These are phyloP conservation scores for Kurtzmaniella fragi DNA, from an alignment of 805 yeast species.

Conservation along the genomic window DNA sequence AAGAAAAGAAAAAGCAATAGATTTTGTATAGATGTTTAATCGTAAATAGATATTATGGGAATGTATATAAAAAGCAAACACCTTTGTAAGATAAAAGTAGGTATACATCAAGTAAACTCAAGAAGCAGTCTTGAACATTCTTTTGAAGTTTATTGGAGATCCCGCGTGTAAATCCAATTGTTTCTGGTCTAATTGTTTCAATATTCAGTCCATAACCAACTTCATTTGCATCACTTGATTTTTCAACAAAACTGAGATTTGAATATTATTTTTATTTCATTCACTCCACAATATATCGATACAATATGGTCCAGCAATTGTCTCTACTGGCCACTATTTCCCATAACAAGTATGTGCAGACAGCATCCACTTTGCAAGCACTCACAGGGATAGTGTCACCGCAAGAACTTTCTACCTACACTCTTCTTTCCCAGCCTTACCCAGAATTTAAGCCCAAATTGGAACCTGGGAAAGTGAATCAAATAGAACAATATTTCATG, in stretches of 20 bases:
- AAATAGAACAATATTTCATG: slow-evolving; percentile 51
- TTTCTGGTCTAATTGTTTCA: no score
- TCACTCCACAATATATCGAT: not conserved
- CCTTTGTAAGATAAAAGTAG: no score
- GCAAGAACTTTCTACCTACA: slow-evolving; percentile 42
- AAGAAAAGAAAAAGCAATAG: slow-evolving; percentile 30
- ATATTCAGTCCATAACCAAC: no score
- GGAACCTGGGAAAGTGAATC: slow-evolving; percentile 52
- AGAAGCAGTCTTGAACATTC: no score
- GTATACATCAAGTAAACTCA: no score
- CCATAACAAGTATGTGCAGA: slow-evolving; percentile 34
- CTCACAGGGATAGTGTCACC: slow-evolving; percentile 47
- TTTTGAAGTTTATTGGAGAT: no score
- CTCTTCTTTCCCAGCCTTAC: slow-evolving; percentile 46
- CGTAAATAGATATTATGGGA: not conserved
- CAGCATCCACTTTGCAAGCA: slow-evolving; percentile 45
- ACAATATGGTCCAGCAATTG: slow-evolving; percentile 50
- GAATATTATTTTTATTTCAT: no score
- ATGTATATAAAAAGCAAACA: no score
- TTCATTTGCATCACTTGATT: no score
- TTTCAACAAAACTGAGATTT: no score
- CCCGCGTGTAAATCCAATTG: no score
- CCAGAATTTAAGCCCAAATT: slow-evolving; percentile 49
- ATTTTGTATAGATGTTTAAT: slow-evolving; percentile 16
- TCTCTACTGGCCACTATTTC: slow-evolving; percentile 43